Base-by-base conservation (phyloP, 495 filamentous ascomycete genomes). In the Penicillium roqueforti region DNA sequence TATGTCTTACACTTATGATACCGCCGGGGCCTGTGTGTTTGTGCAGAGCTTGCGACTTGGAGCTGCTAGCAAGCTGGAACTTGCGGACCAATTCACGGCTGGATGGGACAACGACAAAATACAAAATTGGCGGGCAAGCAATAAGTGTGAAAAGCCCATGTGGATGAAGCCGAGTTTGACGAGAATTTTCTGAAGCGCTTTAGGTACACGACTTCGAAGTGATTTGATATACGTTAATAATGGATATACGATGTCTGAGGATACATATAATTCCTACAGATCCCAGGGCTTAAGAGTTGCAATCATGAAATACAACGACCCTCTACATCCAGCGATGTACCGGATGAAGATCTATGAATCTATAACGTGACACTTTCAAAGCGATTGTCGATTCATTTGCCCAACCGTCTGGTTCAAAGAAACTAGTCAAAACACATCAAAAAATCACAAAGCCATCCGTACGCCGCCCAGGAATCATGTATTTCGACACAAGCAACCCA, bases 31-130 rank as follows among this genome's bases (percentile, higher is more conserved):
- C 39, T 71, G 68, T 50, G 53, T 62, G 3, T 66, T 69, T 32
- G 61, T 65, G 0, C 60, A 56, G 20, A 59, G 54, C 8, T 63
- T 71, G 10, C 61, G 68, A 9, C 51, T 69, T 18, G 68, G 68
- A 9, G 29, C 44, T 11, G 53, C 47, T 6, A 58, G 43, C 26
- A 51, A 39, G 22, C 45, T 39, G 8, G 46, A 41, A 1, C 36
- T 44, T 20, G 58, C 51, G 10, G 50, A 56, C 19, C 56, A 52
- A 8, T 55, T 62, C 34, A 59, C 66, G 13, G 62, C 68, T 23
- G 68, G 68, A 32, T 71, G 68, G 68, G 65, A 71, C 25, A 54
- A 65, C 26, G 54, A 61, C 11, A 69, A 66, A 47, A 69, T 71
- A 38, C 48, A 58, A 22, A 46, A 40, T 9, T 71, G 59, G 60